Evolutionary conservation across 1,139 yeast species (phyloP).

Genomic region (Taiozyma onychis): DNA sequence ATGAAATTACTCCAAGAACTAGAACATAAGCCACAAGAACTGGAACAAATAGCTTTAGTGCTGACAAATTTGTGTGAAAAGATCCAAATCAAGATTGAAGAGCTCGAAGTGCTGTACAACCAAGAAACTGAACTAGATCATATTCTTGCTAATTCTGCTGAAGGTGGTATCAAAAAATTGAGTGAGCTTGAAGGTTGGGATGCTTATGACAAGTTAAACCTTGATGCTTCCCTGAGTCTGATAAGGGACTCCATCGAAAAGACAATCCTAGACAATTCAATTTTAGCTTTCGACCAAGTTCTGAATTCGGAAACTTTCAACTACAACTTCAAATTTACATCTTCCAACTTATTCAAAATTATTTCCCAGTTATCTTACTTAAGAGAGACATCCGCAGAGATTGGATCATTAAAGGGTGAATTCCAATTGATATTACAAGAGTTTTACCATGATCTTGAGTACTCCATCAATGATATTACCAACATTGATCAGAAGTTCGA

Average conservation of each 20-base stretch:
- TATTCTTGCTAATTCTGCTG: slow-evolving; percentile 37
- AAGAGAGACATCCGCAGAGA: slow-evolving; percentile 4
- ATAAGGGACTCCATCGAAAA: slow-evolving; percentile 44
- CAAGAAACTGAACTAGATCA: slow-evolving; percentile 46
- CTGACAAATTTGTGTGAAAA: slow-evolving; percentile 19
- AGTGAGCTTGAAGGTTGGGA: slow-evolving; percentile 54
- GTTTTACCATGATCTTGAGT: slow-evolving; percentile 17
- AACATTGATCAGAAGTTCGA: slow-evolving; percentile 21
- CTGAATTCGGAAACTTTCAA: slow-evolving; percentile 21
- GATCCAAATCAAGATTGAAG: slow-evolving; percentile 36
- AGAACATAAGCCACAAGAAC: slow-evolving; percentile 10
- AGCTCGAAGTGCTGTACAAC: slow-evolving; percentile 46
- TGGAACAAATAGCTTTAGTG: slow-evolving; percentile 8
- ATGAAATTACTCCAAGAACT: slow-evolving; percentile 12
- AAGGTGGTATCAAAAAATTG: slow-evolving; percentile 39
- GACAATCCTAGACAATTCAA: slow-evolving; percentile 50
- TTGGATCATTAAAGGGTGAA: slow-evolving; percentile 13
- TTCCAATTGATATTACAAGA: slow-evolving; percentile 11
- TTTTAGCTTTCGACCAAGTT: slow-evolving; percentile 39
- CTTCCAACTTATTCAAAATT: slow-evolving; percentile 10
- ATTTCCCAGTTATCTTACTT: slow-evolving; percentile 13
- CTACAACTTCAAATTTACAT: slow-evolving; percentile 16
- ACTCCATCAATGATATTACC: slow-evolving; percentile 16
- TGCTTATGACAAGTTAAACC: slow-evolving; percentile 35
- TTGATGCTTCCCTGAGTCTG: slow-evolving; percentile 35